These are phyloP conservation scores for Triangularia verruculosa DNA, from an alignment of 2,329 filamentous ascomycete species.

Conservation along the genomic window DNA sequence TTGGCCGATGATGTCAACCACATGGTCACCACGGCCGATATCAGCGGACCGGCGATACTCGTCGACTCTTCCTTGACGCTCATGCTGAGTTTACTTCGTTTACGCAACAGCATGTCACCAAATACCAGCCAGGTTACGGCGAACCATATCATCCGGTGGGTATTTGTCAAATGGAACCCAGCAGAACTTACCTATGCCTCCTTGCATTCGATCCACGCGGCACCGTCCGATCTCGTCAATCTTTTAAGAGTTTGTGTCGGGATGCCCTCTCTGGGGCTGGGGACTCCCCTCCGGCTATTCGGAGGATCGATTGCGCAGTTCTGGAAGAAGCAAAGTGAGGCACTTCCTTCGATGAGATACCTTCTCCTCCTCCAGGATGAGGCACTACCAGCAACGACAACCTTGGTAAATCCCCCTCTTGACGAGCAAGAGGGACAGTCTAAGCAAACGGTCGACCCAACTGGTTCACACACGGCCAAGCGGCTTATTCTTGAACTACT, in stretches of 20 bases:
- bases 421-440: slow-evolving; percentile 16
- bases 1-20: slow-evolving; percentile 68
- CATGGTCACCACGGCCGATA: slow-evolving; percentile 72
- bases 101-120: slow-evolving; percentile 65
- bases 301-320: slow-evolving; percentile 49
- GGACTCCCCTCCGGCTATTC: slow-evolving; percentile 37
- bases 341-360: slow-evolving; percentile 49
- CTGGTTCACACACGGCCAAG: slow-evolving; percentile 43
- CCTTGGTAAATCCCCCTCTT: not conserved
- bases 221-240: slow-evolving; percentile 63
- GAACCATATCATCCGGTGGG: slow-evolving; percentile 75
- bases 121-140: slow-evolving; percentile 65
- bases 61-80: slow-evolving; percentile 76
- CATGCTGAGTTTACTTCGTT: slow-evolving; percentile 66
- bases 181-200: slow-evolving; percentile 67
- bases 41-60: slow-evolving; percentile 74
- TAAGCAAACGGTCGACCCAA: slow-evolving; percentile 33
- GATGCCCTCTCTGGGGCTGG: slow-evolving; percentile 33
- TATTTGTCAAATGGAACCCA: slow-evolving; percentile 80
- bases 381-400: not conserved
- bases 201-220: slow-evolving; percentile 60
- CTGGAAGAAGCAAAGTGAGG: slow-evolving; percentile 44
- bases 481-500: slow-evolving; percentile 54
- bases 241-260: slow-evolving; percentile 71
- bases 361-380: slow-evolving; percentile 50